Evolutionary conservation across 2,329 filamentous ascomycete genomes (phyloP).

Genomic region (Neopestalotiopsis sp.): DNA sequence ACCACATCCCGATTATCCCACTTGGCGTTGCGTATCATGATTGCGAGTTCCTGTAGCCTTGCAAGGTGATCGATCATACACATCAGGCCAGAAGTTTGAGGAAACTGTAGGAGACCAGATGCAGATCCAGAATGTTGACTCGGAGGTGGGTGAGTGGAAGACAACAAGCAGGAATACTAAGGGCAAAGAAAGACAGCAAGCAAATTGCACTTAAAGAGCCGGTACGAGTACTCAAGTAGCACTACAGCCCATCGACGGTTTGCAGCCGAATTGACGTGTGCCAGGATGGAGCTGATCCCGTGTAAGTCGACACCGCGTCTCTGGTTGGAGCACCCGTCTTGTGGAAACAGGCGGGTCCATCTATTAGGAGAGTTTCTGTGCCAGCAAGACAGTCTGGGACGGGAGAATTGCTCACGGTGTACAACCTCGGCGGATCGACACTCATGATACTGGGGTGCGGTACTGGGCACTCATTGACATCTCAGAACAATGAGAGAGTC

Average conservation of each 20-base stretch:
- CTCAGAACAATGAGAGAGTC: not conserved
- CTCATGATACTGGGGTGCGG: not conserved
- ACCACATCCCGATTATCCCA: not conserved
- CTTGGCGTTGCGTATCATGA: not conserved
- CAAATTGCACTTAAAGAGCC: not conserved
- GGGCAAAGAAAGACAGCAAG: not conserved
- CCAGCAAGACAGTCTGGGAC: constrained; percentile 13
- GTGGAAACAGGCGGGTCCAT: not conserved
- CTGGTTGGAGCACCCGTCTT: not conserved
- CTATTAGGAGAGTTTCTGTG: not conserved
- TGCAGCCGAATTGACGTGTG: not conserved
- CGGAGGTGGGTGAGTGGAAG: not conserved
- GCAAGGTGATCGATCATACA: not conserved
- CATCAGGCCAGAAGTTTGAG: not conserved
- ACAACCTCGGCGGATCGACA: constrained; percentile 10
- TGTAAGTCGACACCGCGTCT: not conserved
- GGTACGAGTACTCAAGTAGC: not conserved
- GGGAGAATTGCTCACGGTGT: constrained; percentile 9
- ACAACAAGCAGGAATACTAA: not conserved
- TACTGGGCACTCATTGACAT: not conserved
- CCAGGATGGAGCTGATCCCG: not conserved
- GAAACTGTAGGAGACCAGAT: not conserved
- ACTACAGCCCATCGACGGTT: not conserved
- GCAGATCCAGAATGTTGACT: not conserved
- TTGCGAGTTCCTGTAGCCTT: not conserved